Evolutionary conservation across 179 eudicot genomes (phyloP), one percentile per base, ranked within the genome.

Genomic region (Beta macrorhiza): DNA sequence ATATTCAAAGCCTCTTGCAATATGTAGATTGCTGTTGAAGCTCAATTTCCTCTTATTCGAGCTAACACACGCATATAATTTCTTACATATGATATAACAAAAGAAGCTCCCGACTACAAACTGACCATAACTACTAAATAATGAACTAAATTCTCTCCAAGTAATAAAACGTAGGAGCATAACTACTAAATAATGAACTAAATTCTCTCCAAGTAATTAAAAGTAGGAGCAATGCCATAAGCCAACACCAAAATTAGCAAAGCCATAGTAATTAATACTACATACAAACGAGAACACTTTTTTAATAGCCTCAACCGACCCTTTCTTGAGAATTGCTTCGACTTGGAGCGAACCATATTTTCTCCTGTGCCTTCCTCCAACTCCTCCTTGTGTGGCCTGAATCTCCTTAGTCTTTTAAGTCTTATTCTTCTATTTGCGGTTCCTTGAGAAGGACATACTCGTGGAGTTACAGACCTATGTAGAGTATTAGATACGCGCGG

Each of bases 351-450:
- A 0, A 79, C 53, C 78, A 7, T 51, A 47, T 71, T 85, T 44
- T 79, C 81, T 19, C 61, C 85, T 0, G 58, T 53, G 37, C 77
- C 57, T 73, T 85, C 87, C 79, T 85, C 75, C 4, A 71, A 45
- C 45, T 79, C 85, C 4, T 79, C 82, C 79, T 78, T 79, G 12
- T n/a, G 79, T 8, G 83, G 37, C 62, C 80, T 63, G 9, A 13
- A 3, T 42, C 80, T 64, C 37, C 82, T 71, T 25, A 64, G 75
- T 67, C 85, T 85, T 19, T 70, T 70, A 57, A 89, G 44, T 77
- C 89, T 83, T 74, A 88, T 85, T 56, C 93, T 81, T 72, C 89
- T 75, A 74, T 75, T 78, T 52, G 90, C 91, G 7, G 86, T 87
- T 62, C 93, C 91, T 67, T 92, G 90, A 69, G 75, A 51, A 5